These are phyloP conservation scores for Atkinsonella hypoxylon DNA, from an alignment of 2,329 filamentous ascomycete species.

Conservation along the genomic window DNA sequence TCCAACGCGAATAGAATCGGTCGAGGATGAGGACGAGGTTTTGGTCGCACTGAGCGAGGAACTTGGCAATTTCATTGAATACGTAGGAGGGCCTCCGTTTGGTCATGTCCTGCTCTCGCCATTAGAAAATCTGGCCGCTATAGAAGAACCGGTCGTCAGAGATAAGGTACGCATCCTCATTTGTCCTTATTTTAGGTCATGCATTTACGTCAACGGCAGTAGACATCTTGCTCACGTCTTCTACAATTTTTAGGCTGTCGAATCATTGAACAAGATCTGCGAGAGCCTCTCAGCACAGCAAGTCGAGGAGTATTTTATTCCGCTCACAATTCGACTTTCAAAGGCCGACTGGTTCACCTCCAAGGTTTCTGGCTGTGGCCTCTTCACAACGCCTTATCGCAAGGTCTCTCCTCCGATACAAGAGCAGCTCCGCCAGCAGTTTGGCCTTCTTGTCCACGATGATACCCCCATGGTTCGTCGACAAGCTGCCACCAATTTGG, in stretches of 20 bases:
- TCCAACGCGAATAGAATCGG: slow-evolving; percentile 59
- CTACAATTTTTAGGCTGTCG: slow-evolving; percentile 59
- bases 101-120: slow-evolving; percentile 94
- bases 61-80: slow-evolving; percentile 92
- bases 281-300: slow-evolving; percentile 80
- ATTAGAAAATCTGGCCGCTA: slow-evolving; percentile 93
- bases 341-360: slow-evolving; percentile 99
- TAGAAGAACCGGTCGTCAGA: slow-evolving; percentile 93
- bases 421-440: slow-evolving; percentile 84
- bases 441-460: slow-evolving; percentile 87
- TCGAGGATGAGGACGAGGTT: slow-evolving; percentile 98
- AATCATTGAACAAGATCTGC: slow-evolving; percentile 99
- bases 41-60: slow-evolving; percentile 95
- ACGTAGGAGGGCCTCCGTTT: slow-evolving; percentile 87
- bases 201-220: no score
- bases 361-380: slow-evolving; percentile 93
- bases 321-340: slow-evolving; percentile 85
- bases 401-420: slow-evolving; percentile 82
- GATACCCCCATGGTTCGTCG: slow-evolving; percentile 98
- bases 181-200: neutral
- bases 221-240: slow-evolving; percentile 6
- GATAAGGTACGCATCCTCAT: slow-evolving; percentile 64
- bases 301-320: slow-evolving; percentile 95
- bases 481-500: slow-evolving; percentile 89
- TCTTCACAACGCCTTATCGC: slow-evolving; percentile 87